Evolutionary conservation across 805 yeast species (phyloP).

Genomic region (Ogataea degrootiae): DNA sequence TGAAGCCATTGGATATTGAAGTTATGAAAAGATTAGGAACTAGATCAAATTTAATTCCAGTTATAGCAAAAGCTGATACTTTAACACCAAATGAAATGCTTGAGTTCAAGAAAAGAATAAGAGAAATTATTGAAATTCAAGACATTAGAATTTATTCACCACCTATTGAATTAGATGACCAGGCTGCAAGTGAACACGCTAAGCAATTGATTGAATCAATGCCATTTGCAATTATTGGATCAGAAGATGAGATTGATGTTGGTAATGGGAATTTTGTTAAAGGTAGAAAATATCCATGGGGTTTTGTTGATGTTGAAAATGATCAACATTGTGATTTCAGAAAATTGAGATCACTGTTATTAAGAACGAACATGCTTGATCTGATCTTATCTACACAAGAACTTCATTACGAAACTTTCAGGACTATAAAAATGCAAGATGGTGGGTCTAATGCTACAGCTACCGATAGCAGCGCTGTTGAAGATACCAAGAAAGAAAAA

Average conservation of each 20-base stretch:
- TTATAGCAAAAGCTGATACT: constrained; percentile 86
- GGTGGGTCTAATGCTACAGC: constrained; percentile 11
- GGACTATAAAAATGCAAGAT: constrained; percentile 63
- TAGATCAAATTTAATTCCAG: constrained; percentile 83
- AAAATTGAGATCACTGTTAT: constrained; percentile 68
- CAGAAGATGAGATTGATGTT: constrained; percentile 65
- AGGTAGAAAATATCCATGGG: constrained; percentile 91
- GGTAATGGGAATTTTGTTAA: constrained; percentile 56
- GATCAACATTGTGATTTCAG: constrained; percentile 83
- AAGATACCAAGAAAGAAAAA: constrained; percentile 34
- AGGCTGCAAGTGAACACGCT: constrained; percentile 73
- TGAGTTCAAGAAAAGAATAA: constrained; percentile 66
- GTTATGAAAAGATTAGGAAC: constrained; percentile 79
- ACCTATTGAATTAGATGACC: constrained; percentile 71
- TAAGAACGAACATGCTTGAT: constrained; percentile 82
- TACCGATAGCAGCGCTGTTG: not conserved
- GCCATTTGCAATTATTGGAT: constrained; percentile 84
- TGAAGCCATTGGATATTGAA: constrained; percentile 83
- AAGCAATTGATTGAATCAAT: constrained; percentile 74
- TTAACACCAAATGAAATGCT: constrained; percentile 66
- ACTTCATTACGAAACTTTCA: constrained; percentile 73
- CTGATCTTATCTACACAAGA: constrained; percentile 76
- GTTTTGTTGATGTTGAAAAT: constrained; percentile 81
- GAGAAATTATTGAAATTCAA: constrained; percentile 79
- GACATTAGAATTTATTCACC: constrained; percentile 82